Base-by-base conservation (phyloP, 768 basidiomycete species). In the Leccinum disarticulatum region DNA sequence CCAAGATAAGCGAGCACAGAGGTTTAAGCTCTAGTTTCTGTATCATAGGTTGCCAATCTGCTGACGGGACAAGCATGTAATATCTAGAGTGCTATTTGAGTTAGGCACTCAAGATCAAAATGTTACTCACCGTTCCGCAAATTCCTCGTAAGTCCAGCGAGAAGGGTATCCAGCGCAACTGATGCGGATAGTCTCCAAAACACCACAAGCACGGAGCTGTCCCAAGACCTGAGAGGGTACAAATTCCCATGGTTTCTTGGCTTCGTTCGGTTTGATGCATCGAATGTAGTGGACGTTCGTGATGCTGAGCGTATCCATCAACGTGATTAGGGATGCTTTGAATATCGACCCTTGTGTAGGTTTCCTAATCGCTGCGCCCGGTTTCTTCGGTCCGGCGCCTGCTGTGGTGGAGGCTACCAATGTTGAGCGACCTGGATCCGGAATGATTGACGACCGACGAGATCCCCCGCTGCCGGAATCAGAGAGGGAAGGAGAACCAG, bases 221-320 rank as follows among this genome's bases (percentile, higher is more conserved):
- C 93, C 87, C 48, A 99, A 77, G 15, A 99, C 97, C 72, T 98
- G 95, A 66, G 95, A 93, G 33, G 95, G 93, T 30, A 90, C 86
- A 69, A 98, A 95, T 71, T 95, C 93, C 97, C 97, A 99, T 38
- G 97, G 94, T 55, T 82, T 86, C 79, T 99, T 99, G 63, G 84
- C 82, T 70, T 99, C 97, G 72, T 99, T 99, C 3, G 97, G 97
- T 74, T 99, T 99, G 80, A 99, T 98, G 74, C 97, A 99, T 51
- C 97, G 87, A 70, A 99, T 99, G 71, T 99, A 99, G 71, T 99
- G 97, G 1, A 98, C 97, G 68, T 99, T 98, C 13, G 97, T 99
- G 60, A 92, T 89, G 68, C 92, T 90, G 64, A 99, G 88, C 0
- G 97, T 99, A 38, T 97, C 95, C 96, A 99, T 99, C 48, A 99